Base-by-base conservation (phyloP, 306 rosid genomes). In the Sindora glabra region DNA sequence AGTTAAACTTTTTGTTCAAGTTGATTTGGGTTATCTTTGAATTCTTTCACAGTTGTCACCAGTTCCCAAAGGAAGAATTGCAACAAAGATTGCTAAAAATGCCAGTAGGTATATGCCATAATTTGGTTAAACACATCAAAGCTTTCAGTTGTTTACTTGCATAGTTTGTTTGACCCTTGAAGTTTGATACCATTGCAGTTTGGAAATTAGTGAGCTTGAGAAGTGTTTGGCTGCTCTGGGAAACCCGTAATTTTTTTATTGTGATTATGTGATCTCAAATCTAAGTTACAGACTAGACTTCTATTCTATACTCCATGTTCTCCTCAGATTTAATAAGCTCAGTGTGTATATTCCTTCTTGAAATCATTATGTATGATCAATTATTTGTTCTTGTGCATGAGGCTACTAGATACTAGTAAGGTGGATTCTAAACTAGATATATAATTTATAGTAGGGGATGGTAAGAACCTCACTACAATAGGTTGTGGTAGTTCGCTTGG, bases 61-160 rank as follows among this genome's bases (percentile, higher is more conserved):
- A 21, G 99, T 95, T 75, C 99, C 99, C 12, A 94, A 86, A 79
- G 99, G 97, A 73, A 86, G 83, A 81, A 76, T 89, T 47, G 82
- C 70, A 10, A 41, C 81, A 38, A 94, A 79, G 83, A 89, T 62
- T 58, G 51, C 97, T 15, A 90, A 67, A 81, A 82, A 74, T 59
- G 95, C 60, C 22, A 18, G 89, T 82, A 94, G 97, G 99, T 94
- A 82, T 62, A 19, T 17, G n/a, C n/a, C n/a, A n/a, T n/a, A n/a
- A n/a, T 65, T 49, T 37, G 5, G 6, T 11, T 34, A 32, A 36
- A 19, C n/a, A 14, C n/a, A 6, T 10, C 19, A 16, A 19, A 34
- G 12, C 21, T 32, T 44, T 17, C 11, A 22, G 9, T 57, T 22
- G 5, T 37, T 7, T 22, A n/a, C 5, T 41, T 18, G 54, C 2